Percentiles rank a stretch among this genome's conserved stretches.
Conservation (phyloP, 2,329 filamentous ascomycete genomes). For the Exophiala mesophila region DNA sequence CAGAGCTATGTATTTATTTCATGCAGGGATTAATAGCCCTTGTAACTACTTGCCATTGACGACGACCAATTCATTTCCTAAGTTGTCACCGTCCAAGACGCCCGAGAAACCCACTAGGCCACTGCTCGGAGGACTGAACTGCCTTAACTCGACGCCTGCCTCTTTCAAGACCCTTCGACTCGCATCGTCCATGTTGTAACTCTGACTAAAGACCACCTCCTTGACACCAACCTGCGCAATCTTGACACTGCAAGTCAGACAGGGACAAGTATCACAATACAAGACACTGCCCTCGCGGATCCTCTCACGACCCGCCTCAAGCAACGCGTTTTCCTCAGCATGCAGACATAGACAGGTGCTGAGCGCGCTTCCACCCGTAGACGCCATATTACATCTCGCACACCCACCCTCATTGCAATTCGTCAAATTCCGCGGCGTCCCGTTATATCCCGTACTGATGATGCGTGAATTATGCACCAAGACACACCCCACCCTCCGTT, state of each 20-base stretch:
- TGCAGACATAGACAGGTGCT: constrained; percentile 94
- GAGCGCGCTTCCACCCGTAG: constrained; percentile 63
- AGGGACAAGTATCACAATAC: constrained; percentile 96
- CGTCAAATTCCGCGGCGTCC: constrained; percentile 79
- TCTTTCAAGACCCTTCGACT: constrained; percentile 76
- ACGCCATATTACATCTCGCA: constrained; percentile 71
- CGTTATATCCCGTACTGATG: constrained; percentile 94
- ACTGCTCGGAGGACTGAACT: constrained; percentile 52
- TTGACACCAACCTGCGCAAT: constrained; percentile 94
- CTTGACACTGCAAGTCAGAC: constrained; percentile 96
- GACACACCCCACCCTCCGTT: constrained; percentile 89
- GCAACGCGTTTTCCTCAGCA: constrained; percentile 92
- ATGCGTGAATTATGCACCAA: constrained; percentile 75
- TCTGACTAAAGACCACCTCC: constrained; percentile 90
- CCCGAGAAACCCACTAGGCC: constrained; percentile 15
- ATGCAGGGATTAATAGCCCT: too few relatives aligned
- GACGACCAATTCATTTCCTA: constrained; percentile 6
- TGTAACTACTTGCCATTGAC: constrained; percentile 1
- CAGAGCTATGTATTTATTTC: too few relatives aligned
- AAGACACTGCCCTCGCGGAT: constrained; percentile 76
- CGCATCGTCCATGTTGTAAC: constrained; percentile 89
- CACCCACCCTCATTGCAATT: constrained; percentile 96
- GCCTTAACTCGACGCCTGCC: constrained; percentile 77
- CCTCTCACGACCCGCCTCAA: constrained; percentile 88
- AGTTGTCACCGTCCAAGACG: background rate